phyloP scores from a whole-genome alignment of 2,329 filamentous ascomycete species.

The Botrytis sinoallii region DNA sequence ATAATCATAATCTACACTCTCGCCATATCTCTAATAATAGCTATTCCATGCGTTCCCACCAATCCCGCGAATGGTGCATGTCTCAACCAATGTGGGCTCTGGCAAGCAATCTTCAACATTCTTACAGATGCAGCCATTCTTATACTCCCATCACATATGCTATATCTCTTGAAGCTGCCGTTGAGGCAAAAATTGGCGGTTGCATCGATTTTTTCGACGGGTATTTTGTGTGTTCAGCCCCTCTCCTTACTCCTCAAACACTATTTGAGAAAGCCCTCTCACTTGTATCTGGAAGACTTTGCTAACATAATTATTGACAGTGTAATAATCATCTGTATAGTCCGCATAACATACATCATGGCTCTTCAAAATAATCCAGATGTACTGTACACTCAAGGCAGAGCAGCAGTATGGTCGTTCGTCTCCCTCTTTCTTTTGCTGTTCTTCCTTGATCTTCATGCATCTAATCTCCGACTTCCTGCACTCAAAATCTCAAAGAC shows the following conservation, averaged over 20 bases:
- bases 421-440: neutral
- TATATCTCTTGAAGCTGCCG: neutral
- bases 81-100: neutral
- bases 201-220: neutral
- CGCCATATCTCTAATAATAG: neutral
- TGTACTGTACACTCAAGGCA: neutral
- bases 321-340: conserved; percentile 1
- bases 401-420: conserved; percentile 7
- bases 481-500: neutral
- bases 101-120: conserved; percentile 2
- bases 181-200: neutral
- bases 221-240: neutral
- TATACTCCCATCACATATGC: neutral
- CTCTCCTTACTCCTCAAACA: neutral
- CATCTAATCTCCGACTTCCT: neutral
- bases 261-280: neutral
- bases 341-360: conserved; percentile 1
- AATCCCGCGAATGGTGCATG: neutral
- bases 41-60: neutral
- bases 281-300: neutral
- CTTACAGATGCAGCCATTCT: neutral
- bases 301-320: neutral
- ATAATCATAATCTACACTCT: conserved; percentile 1
- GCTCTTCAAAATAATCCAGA: neutral
- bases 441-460: no score